Base-by-base conservation (phyloP, 2,329 filamentous ascomycete species). In the Nigrospora sphaerica region DNA sequence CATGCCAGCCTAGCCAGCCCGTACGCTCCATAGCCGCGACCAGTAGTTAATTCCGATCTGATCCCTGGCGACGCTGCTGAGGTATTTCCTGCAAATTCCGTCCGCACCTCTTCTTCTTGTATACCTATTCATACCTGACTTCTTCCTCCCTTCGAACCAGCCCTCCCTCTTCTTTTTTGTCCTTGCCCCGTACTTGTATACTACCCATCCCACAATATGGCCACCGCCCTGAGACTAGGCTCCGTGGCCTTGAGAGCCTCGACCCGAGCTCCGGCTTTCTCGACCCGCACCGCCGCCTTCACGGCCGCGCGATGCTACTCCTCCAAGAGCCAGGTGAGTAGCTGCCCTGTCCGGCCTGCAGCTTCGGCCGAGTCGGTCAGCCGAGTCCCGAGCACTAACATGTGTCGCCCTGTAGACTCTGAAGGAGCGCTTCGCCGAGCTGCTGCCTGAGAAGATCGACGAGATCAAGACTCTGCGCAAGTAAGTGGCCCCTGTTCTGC, bases 401-500 rank as follows among this genome's bases (percentile, higher is more conserved):
- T 36, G 11, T 37, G n/a, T 11, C 35, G 35, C 35, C 18, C 42
- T 17, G 32, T 14, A 98, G 93, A 90, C 90, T 60, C 76, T 98
- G 68, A 98, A 98, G 80, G 93, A 98, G 71, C 92, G 90, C 67
- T 97, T 98, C 71, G 92, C 92, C 68, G 91, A 93, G 71, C 86
- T 92, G 65, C 80, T 98, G 54, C 93, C 93, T 61, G 89, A 85
- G 70, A 95, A 97, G 83, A 86, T 96, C 67, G 93, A 98, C 77
- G 88, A 97, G 83, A 90, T 98, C 79, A 98, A 98, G 88, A 84
- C 89, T 72, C 85, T 98, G 65, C 83, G 89, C 72, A 96, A 96
- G 89, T 95, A 78, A 69, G 85, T 73, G 47, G 38, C 46, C 44
- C 34, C 42, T 38, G 45, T 46, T 28, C 23, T 6, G 23, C 23